A percentile compares a stretch with the other conserved stretches of the same genome.
Evolutionary conservation across 179 eudicot genomes (phyloP).

Genomic region (Dionaea muscipula): DNA sequence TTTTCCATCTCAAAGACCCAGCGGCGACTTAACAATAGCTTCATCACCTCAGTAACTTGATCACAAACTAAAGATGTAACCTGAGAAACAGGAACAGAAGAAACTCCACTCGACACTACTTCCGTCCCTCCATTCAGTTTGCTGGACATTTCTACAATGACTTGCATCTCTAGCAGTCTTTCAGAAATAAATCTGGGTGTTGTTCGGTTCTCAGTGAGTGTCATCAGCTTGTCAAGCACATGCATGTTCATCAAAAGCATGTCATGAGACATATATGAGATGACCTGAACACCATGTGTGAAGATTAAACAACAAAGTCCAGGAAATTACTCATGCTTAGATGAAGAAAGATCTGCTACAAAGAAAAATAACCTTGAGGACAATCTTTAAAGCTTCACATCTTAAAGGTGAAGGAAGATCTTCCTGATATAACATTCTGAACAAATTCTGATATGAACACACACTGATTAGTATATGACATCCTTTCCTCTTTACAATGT

Average conservation of each 20-base stretch:
- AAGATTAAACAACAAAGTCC: neutral
- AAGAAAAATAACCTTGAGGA: conserved; percentile 39
- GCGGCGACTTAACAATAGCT: conserved; percentile 16
- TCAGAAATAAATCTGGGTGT: conserved; percentile 29
- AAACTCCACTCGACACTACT: conserved; percentile 18
- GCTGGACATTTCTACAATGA: conserved; percentile 31
- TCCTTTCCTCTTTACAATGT: conserved; percentile 28
- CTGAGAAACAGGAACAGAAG: conserved; percentile 18
- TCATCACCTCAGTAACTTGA: conserved; percentile 28
- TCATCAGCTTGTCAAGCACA: conserved; percentile 30
- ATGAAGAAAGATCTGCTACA: neutral
- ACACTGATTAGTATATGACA: conserved; percentile 25
- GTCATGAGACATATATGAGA: conserved; percentile 23
- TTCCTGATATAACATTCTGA: conserved; percentile 30
- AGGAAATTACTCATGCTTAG: conserved; percentile 7
- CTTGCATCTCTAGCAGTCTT: conserved; percentile 40
- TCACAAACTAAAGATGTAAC: conserved; percentile 31
- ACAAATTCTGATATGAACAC: conserved; percentile 22
- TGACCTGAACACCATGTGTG: conserved; percentile 34
- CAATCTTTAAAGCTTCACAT: conserved; percentile 38
- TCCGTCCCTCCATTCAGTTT: conserved; percentile 29
- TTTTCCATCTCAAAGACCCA: conserved; percentile 25
- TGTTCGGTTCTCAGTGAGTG: conserved; percentile 24
- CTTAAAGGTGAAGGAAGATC: conserved; percentile 35
- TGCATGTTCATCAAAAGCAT: conserved; percentile 23